A percentile compares a stretch with the other conserved stretches of the same genome.
These are phyloP conservation scores for Parasitella parasitica DNA, from an alignment of 371 early-diverging fungal genomes.

Conservation along the genomic window DNA sequence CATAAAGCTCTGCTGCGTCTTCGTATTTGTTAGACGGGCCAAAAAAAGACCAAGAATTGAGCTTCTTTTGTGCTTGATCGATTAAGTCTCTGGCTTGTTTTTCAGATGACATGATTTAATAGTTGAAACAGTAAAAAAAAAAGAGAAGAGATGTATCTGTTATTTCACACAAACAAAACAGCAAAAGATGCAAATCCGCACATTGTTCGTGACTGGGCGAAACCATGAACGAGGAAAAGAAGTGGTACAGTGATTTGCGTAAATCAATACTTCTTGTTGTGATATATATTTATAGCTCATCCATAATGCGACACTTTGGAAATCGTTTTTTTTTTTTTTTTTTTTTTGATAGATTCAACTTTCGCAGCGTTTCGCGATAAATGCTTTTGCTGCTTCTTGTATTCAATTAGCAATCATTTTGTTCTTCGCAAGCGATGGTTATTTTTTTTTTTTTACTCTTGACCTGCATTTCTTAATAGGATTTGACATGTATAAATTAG, in stretches of 20 bases:
- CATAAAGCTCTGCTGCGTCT: constrained; percentile 91
- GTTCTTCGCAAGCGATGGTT: constrained; percentile 15
- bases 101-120: constrained; percentile 55
- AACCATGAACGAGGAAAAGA: too few relatives aligned
- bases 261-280: too few relatives aligned
- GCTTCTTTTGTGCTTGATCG: constrained; percentile 74
- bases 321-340: too few relatives aligned
- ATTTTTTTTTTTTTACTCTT: background rate
- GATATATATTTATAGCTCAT: too few relatives aligned
- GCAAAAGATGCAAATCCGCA: background rate
- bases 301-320: too few relatives aligned
- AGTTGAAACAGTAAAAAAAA: background rate
- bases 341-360: constrained; percentile 5
- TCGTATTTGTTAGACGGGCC: constrained; percentile 79
- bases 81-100: constrained; percentile 70
- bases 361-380: constrained; percentile 20
- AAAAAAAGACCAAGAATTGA: constrained; percentile 75
- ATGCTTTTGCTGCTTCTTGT: constrained; percentile 20
- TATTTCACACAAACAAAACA: background rate
- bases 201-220: background rate
- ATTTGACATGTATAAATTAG: constrained; percentile 10
- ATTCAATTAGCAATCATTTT: constrained; percentile 21
- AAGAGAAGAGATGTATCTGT: background rate
- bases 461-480: constrained; percentile 15
- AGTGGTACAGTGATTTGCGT: too few relatives aligned